Evolutionary conservation across 139 green algal species (phyloP).

Genomic region (Pseudopediastrum boryanum): DNA sequence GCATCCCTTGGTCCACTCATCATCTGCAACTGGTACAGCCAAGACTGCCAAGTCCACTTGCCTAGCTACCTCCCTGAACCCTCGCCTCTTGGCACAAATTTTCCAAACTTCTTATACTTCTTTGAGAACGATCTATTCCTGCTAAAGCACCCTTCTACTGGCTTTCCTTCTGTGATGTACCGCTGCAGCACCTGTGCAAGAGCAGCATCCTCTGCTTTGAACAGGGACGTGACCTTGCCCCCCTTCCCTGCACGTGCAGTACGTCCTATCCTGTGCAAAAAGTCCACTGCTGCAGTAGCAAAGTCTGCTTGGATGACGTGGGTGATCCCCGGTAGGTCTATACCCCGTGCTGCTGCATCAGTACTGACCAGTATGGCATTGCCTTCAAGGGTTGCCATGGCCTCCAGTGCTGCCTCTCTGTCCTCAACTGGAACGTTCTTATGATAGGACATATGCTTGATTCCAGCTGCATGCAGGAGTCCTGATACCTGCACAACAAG

Average conservation of each 20-base stretch:
- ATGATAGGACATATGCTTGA: conserved; percentile 48
- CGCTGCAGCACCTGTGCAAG: conserved; percentile 77
- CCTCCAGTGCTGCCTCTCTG: conserved; percentile 50
- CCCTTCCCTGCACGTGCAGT: conserved; percentile 75
- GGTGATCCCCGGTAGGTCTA: conserved; percentile 85
- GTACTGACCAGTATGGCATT: conserved; percentile 90
- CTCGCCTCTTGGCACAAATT: conserved; percentile 79
- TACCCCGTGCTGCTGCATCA: conserved; percentile 87
- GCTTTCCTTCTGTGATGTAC: conserved; percentile 60
- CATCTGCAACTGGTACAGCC: no score
- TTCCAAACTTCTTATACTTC: conserved; percentile 87
- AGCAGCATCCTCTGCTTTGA: conserved; percentile 38
- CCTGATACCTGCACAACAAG: conserved; percentile 34
- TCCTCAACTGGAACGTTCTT: conserved; percentile 60
- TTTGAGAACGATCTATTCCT: conserved; percentile 90
- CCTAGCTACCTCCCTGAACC: no score
- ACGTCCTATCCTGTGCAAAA: conserved; percentile 88
- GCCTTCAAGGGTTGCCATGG: conserved; percentile 20
- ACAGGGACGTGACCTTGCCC: conserved; percentile 89
- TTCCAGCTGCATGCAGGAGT: conserved; percentile 29
- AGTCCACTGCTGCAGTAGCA: conserved; percentile 91
- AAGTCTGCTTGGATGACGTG: conserved; percentile 94
- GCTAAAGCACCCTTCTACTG: conserved; percentile 92
- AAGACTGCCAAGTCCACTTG: no score
- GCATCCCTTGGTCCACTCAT: no score